A percentile compares a stretch with the other conserved stretches of the same genome.
phyloP scores from a whole-genome alignment of 345 rosid genomes.

The Linum tenue region DNA sequence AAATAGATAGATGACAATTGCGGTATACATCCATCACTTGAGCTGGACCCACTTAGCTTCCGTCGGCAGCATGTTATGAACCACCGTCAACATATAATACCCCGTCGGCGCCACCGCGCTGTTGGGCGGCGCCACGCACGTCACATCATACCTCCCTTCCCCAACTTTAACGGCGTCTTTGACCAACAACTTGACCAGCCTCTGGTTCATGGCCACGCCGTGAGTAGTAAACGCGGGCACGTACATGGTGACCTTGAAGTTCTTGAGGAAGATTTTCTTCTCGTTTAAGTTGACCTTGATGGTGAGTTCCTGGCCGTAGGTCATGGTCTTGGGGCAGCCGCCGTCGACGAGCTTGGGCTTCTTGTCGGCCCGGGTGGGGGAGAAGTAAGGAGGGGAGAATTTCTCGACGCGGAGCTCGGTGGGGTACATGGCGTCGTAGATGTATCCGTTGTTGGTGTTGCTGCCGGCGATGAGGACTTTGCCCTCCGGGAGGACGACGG shows the following conservation, averaged over 20 bases:
- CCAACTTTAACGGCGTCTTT: constrained; percentile 4
- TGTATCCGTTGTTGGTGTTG: constrained; percentile 60
- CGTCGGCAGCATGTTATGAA: not conserved
- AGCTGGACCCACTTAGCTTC: not conserved
- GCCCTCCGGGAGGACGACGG: constrained; percentile 44
- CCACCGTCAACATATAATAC: not conserved
- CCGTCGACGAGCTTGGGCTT: constrained; percentile 27
- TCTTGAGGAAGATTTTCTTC: not conserved
- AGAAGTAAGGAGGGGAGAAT: constrained; percentile 65
- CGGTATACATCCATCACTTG: not conserved
- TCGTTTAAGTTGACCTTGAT: constrained; percentile 19
- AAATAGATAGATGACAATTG: too few species aligned
- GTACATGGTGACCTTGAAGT: constrained; percentile 37
- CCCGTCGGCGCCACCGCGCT: not conserved
- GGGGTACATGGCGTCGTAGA: constrained; percentile 39
- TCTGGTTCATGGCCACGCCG: constrained; percentile 59
- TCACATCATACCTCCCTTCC: constrained; percentile 14
- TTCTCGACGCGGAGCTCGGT: constrained; percentile 65
- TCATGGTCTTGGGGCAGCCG: constrained; percentile 7
- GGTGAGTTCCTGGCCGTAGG: constrained; percentile 20
- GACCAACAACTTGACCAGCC: constrained; percentile 32
- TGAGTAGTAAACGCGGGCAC: constrained; percentile 68
- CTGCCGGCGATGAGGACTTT: constrained; percentile 56
- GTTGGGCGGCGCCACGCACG: constrained; percentile 26
- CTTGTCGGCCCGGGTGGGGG: constrained; percentile 19